These are phyloP conservation scores for Solanum habrochaites DNA, from an alignment of 257 asterid genomes.

Conservation along the genomic window DNA sequence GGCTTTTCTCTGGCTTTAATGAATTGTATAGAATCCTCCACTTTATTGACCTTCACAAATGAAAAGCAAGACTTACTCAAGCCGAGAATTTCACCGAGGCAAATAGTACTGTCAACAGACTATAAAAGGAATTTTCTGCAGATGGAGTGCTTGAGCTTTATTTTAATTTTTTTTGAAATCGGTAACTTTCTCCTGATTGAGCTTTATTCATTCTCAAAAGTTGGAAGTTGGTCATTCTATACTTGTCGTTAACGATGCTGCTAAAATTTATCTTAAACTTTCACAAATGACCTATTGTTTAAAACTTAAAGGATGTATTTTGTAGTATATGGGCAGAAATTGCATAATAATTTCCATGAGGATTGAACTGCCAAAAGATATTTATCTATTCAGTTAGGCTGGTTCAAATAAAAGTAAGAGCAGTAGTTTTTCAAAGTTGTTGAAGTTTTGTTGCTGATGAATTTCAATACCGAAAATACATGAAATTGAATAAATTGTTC, in stretches of 20 bases:
- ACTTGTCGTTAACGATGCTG: not conserved
- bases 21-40: slow-evolving; percentile 47
- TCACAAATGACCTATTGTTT: not conserved
- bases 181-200: not conserved
- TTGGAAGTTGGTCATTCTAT: not conserved
- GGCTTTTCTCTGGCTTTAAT: slow-evolving; percentile 70
- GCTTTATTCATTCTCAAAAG: not conserved
- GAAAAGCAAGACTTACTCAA: not conserved
- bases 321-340: not conserved
- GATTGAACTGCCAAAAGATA: not conserved
- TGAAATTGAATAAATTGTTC: not conserved
- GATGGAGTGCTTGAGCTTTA: not conserved
- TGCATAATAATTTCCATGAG: not conserved
- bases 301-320: not conserved
- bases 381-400: not conserved
- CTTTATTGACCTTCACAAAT: slow-evolving; percentile 45
- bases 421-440: not conserved
- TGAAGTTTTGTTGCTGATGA: not conserved
- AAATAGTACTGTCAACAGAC: not conserved
- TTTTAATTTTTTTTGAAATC: no score
- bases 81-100: not conserved
- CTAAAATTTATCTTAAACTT: not conserved
- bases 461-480: not conserved
- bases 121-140: not conserved
- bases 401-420: not conserved